phyloP scores from a whole-genome alignment of 495 filamentous ascomycete species.

The Tetracladium marchalianum region DNA sequence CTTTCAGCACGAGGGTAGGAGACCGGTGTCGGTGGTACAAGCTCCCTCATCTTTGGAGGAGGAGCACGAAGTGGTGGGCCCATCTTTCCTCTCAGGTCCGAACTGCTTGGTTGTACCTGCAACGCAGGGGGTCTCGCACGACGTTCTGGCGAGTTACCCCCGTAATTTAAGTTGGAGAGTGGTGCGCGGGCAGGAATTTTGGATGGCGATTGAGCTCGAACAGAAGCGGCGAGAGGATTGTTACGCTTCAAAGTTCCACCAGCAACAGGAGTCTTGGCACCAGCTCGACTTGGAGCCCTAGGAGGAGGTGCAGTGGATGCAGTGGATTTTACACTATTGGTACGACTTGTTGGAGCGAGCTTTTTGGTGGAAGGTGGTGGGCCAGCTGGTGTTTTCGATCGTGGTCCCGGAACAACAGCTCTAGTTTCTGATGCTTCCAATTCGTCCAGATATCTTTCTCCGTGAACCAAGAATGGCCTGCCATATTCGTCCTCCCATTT shows the following conservation, averaged over 20 bases:
- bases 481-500: conserved; percentile 91
- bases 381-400: conserved; percentile 71
- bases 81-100: conserved; percentile 48
- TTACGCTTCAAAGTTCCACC: conserved; percentile 35
- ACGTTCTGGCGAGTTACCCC: conserved; percentile 76
- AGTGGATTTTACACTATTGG: conserved; percentile 33
- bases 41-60: conserved; percentile 84
- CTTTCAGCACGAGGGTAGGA: conserved; percentile 54
- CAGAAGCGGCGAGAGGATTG: conserved; percentile 44
- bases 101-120: conserved; percentile 30
- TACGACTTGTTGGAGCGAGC: conserved; percentile 28
- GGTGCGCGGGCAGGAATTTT: conserved; percentile 77
- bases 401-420: conserved; percentile 45
- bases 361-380: conserved; percentile 37
- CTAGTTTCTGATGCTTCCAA: conserved; percentile 55
- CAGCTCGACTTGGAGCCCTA: conserved; percentile 33
- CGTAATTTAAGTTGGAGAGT: conserved; percentile 68
- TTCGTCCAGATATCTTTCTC: conserved; percentile 77
- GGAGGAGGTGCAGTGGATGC: conserved; percentile 42
- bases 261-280: conserved; percentile 59
- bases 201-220: conserved; percentile 49
- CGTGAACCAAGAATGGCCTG: conserved; percentile 84
- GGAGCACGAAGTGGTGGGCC: conserved; percentile 52
- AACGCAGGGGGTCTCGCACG: conserved; percentile 5
- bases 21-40: conserved; percentile 54